Base-by-base conservation (phyloP, 2,329 filamentous ascomycete species). In the Curvularia eragrostidis region DNA sequence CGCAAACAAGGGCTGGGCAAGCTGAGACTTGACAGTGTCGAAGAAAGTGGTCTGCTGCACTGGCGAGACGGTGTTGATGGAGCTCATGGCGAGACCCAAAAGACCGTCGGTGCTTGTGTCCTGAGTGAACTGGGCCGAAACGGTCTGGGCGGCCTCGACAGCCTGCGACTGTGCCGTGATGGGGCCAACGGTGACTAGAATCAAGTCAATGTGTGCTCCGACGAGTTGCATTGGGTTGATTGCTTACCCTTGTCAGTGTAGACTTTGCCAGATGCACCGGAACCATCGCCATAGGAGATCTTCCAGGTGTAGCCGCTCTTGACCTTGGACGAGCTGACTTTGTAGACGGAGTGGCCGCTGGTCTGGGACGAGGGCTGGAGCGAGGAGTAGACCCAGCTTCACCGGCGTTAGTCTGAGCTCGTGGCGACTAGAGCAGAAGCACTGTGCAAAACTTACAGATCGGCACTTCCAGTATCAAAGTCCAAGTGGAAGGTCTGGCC, bases 401-500 rank as follows among this genome's bases (percentile, higher is more conserved):
- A 26, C 18, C 12, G 13, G 19, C 13, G 23, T 43, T 43, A 43
- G 26, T 47, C 18, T 21, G 6, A 32, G 9, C n/a, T 32, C n/a
- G 23, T 21, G 26, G 21, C n/a, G 24, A 19, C 2, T 5, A 30
- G 9, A 6, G n/a, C 8, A n/a, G 5, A 21, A 47, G n/a, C n/a
- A 47, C 3, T 21, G 5, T 32, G n/a, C 26, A 13, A 47, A 38
- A 32, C 43, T 32, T 47, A 47, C 43, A 90, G 83, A 76, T 90
- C 88, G 41, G 87, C 82, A 62, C 81, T 89, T 61, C 82, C 88
- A 13, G 90, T 93, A 64, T 93, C 90, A 59, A 93, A 84, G 71
- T 91, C 88, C 59, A 93, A 73, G 58, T 86, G 83, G 61, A 91
- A 72, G 3, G 79, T 84, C 65, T 88, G 86, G 70, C 83, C 77